These are phyloP conservation scores for Leptographium lundbergii DNA, from an alignment of 2,329 filamentous ascomycete species.

Conservation along the genomic window DNA sequence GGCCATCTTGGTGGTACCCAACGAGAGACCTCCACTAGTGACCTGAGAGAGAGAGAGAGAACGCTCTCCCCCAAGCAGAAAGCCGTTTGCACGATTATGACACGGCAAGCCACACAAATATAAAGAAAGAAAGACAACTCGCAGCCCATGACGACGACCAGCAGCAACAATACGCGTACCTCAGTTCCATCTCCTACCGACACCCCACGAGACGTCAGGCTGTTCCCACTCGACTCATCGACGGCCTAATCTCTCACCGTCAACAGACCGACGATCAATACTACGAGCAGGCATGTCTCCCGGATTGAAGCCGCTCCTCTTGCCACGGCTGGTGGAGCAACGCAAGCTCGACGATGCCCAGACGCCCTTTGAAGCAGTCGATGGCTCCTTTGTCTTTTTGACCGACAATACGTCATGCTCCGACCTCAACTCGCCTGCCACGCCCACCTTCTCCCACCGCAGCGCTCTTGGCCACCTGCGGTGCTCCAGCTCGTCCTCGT, in stretches of 20 bases:
- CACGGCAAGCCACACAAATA: background rate
- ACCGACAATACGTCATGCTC: slow-evolving; percentile 43
- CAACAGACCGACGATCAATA: background rate
- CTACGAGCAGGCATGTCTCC: slow-evolving; percentile 25
- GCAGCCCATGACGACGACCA: background rate
- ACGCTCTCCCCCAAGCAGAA: too few relatives aligned
- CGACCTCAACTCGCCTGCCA: slow-evolving; percentile 56
- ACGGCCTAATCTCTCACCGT: background rate
- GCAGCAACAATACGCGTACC: background rate
- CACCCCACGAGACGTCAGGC: background rate
- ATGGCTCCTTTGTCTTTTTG: slow-evolving; percentile 28
- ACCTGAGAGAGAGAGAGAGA: too few relatives aligned
- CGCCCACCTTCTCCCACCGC: slow-evolving; percentile 49
- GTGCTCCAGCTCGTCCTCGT: slow-evolving; percentile 64
- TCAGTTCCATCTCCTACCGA: background rate
- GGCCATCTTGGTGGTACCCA: background rate
- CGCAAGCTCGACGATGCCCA: slow-evolving; percentile 26
- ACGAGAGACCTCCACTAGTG: background rate
- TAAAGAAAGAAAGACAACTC: background rate
- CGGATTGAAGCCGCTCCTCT: slow-evolving; percentile 38
- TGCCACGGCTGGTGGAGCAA: slow-evolving; percentile 40
- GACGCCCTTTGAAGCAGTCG: slow-evolving; percentile 15
- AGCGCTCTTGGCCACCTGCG: slow-evolving; percentile 37
- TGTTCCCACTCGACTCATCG: background rate
- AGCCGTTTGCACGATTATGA: background rate